Conservation (phyloP, 805 yeast species). For the Saccharomycopsis olivae region DNA sequence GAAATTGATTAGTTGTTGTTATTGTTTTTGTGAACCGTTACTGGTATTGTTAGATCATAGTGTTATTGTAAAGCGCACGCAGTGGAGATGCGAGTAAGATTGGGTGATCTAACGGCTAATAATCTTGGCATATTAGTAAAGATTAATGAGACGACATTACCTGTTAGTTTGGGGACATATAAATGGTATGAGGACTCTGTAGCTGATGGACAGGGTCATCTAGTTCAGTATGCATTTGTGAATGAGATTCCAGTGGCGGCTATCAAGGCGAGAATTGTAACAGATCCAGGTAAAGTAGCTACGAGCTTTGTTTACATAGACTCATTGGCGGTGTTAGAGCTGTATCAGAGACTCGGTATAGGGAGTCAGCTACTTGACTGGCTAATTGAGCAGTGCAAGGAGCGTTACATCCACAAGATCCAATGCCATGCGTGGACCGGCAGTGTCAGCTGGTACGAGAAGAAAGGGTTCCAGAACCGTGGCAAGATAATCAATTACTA, state of each 20-base stretch:
- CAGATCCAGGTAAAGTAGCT: constrained; percentile 24
- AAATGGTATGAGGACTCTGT: constrained; percentile 30
- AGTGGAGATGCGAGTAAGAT: too few relatives aligned
- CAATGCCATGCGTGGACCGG: constrained; percentile 42
- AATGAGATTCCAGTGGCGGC: constrained; percentile 78
- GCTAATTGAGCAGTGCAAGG: constrained; percentile 44
- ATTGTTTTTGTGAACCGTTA: too few relatives aligned
- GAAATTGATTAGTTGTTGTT: too few relatives aligned
- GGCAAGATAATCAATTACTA: constrained; percentile 36
- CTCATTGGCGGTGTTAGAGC: constrained; percentile 53
- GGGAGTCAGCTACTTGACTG: constrained; percentile 50
- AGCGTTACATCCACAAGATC: constrained; percentile 38
- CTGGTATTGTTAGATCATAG: too few relatives aligned
- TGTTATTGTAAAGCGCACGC: too few relatives aligned
- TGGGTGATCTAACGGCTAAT: constrained; percentile 50
- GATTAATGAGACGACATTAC: constrained; percentile 44
- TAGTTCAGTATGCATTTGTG: constrained; percentile 37
- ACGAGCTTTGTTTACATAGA: constrained; percentile 56
- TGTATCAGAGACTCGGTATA: constrained; percentile 52
- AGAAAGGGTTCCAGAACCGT: constrained; percentile 36
- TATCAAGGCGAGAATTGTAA: constrained; percentile 44
- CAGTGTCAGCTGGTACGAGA: constrained; percentile 37
- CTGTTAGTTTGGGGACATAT: constrained; percentile 39
- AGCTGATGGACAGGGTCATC: constrained; percentile 1
- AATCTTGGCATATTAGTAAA: constrained; percentile 49